phyloP scores from a whole-genome alignment of 495 filamentous ascomycete genomes.

The Hypoxylon trugodes region DNA sequence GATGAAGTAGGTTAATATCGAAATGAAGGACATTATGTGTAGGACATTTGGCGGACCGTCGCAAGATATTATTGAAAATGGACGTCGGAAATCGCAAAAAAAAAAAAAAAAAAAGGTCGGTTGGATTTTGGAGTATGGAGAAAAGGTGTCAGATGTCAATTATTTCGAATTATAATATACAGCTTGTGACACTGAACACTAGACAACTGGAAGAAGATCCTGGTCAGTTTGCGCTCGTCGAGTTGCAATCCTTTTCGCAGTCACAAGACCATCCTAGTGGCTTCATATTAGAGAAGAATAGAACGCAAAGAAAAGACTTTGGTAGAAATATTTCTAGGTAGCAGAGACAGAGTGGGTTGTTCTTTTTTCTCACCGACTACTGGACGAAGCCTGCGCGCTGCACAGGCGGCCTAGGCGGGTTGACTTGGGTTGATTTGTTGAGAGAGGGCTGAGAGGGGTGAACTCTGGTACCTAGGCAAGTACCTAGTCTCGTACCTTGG shows the following conservation, averaged over 20 bases:
- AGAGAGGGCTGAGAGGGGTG: constrained; percentile 16
- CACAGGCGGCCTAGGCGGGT: no score
- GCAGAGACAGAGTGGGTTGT: constrained; percentile 5
- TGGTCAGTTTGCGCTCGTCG: constrained; percentile 10
- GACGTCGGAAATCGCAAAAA: background rate
- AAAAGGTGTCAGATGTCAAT: background rate
- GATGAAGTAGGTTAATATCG: constrained; percentile 62
- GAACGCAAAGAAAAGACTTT: background rate
- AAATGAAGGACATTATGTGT: constrained; percentile 45
- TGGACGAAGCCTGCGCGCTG: no score
- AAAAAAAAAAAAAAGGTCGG: background rate
- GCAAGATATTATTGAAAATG: no score
- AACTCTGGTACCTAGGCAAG: constrained; percentile 2
- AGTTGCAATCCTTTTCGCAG: constrained; percentile 27
- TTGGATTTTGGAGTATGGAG: background rate
- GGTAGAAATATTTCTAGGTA: constrained; percentile 16
- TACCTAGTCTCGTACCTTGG: no score
- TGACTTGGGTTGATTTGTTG: constrained; percentile 43
- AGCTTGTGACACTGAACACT: no score
- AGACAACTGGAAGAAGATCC: constrained; percentile 5
- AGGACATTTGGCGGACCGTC: constrained; percentile 20
- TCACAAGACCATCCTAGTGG: constrained; percentile 33
- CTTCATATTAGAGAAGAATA: constrained; percentile 11
- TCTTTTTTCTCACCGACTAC: constrained; percentile 36
- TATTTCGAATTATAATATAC: constrained; percentile 7